Evolutionary conservation across 495 filamentous ascomycete genomes (phyloP).

Genomic region (Aspergillus diversus): DNA sequence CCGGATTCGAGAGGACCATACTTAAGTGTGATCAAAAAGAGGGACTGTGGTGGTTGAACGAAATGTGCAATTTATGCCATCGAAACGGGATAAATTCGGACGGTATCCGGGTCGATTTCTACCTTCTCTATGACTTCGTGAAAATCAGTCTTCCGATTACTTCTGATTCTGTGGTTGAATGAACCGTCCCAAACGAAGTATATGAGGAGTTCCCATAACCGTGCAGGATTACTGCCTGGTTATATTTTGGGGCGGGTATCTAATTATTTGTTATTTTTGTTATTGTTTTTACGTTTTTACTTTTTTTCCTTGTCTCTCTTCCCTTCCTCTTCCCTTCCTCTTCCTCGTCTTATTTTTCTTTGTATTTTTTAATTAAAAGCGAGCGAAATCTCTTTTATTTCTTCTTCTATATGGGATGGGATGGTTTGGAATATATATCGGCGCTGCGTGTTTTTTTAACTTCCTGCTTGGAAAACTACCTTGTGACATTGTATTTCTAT

Average conservation of each 20-base stretch:
- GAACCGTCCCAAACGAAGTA: too few relatives aligned
- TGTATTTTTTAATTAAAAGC: neutral
- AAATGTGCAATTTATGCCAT: neutral
- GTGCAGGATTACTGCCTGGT: too few relatives aligned
- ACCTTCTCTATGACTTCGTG: neutral
- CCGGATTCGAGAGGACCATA: neutral
- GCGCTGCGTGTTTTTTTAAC: neutral
- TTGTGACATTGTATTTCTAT: neutral
- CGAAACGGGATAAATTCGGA: neutral
- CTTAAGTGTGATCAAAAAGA: neutral
- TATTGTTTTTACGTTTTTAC: too few relatives aligned
- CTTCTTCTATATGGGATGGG: neutral
- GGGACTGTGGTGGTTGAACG: neutral
- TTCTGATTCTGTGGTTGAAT: too few relatives aligned
- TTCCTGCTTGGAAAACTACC: neutral
- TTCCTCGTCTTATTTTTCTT: neutral
- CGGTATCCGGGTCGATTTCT: neutral
- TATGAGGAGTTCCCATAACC: too few relatives aligned
- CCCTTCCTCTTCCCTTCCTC: neutral
- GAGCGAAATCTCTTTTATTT: conserved; percentile 7
- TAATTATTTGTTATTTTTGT: too few relatives aligned
- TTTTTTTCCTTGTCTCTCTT: too few relatives aligned
- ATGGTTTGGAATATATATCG: neutral
- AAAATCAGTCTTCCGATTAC: neutral
- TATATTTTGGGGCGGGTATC: too few relatives aligned